Percentiles rank a stretch among this genome's conserved stretches.
phyloP scores from a whole-genome alignment of 192 early-diverging fungal genomes.

The Powellomyces hirtus region DNA sequence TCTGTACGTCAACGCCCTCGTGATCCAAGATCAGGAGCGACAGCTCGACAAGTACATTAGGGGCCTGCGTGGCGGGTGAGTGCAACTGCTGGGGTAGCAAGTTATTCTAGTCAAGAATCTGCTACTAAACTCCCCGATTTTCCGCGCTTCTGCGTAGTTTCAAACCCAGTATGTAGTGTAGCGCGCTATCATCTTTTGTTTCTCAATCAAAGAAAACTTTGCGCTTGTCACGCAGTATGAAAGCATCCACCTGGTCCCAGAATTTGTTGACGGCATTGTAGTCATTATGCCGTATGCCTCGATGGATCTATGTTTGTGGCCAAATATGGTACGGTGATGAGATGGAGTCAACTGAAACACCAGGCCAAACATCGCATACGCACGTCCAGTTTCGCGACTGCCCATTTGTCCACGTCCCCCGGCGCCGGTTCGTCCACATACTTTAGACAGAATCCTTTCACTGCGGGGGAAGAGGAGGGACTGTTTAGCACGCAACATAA shows the following conservation, averaged over 20 bases:
- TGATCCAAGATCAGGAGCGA: background rate
- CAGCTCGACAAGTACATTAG: background rate
- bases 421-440: conserved; percentile 48
- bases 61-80: conserved; percentile 14
- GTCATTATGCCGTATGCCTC: conserved; percentile 48
- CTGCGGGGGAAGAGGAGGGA: conserved; percentile 22
- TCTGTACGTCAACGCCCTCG: background rate
- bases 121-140: too few species aligned
- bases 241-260: conserved; percentile 49
- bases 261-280: conserved; percentile 48
- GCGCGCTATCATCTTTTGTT: background rate
- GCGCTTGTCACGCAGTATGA: conserved; percentile 30
- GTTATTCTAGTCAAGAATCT: too few species aligned
- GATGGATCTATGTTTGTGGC: conserved; percentile 43
- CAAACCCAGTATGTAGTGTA: too few species aligned
- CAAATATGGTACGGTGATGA: background rate
- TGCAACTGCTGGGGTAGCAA: too few species aligned
- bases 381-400: conserved; percentile 42
- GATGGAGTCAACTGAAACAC: background rate
- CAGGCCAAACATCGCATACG: background rate
- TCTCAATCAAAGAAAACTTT: conserved; percentile 19
- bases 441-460: conserved; percentile 53
- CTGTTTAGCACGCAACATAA: too few species aligned
- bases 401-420: conserved; percentile 46
- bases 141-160: too few species aligned